Evolutionary conservation across 495 filamentous ascomycete genomes (phyloP).

Genomic region (Lasiosphaeris hirsuta): DNA sequence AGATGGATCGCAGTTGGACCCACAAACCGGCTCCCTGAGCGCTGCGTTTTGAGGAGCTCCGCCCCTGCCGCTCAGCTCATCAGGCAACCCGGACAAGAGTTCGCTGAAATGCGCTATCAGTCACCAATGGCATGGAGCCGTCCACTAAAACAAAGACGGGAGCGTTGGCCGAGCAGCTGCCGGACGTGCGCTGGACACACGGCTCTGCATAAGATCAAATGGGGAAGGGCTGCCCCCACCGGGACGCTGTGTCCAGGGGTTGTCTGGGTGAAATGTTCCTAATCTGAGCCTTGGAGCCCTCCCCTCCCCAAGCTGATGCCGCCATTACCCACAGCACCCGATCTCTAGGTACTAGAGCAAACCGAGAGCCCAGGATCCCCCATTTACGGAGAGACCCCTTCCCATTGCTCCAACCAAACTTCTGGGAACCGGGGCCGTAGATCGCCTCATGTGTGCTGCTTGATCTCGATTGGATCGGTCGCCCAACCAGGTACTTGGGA

Average conservation of each 20-base stretch:
- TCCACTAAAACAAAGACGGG: too few relatives aligned
- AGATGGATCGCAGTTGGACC: too few relatives aligned
- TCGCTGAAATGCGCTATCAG: too few relatives aligned
- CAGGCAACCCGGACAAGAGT: too few relatives aligned
- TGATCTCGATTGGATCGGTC: conserved; percentile 31
- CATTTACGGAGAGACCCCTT: neutral
- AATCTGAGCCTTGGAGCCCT: too few relatives aligned
- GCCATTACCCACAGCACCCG: neutral
- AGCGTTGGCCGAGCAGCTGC: neutral
- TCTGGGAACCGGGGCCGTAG: conserved; percentile 20
- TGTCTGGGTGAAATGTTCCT: neutral
- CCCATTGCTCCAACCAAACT: conserved; percentile 26
- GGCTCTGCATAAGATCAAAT: neutral
- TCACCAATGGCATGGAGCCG: too few relatives aligned
- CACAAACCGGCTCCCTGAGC: too few relatives aligned
- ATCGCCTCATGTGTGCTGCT: conserved; percentile 21
- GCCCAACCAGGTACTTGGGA: conserved; percentile 24
- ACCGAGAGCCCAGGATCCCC: neutral
- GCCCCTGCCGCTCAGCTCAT: too few relatives aligned
- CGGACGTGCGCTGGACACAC: neutral
- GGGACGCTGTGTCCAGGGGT: neutral
- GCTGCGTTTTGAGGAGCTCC: too few relatives aligned
- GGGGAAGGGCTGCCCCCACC: neutral
- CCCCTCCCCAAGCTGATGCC: neutral
- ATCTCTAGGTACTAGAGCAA: too few relatives aligned